Base-by-base conservation (phyloP, 768 basidiomycete genomes). In the Hebeloma cylindrosporum region DNA sequence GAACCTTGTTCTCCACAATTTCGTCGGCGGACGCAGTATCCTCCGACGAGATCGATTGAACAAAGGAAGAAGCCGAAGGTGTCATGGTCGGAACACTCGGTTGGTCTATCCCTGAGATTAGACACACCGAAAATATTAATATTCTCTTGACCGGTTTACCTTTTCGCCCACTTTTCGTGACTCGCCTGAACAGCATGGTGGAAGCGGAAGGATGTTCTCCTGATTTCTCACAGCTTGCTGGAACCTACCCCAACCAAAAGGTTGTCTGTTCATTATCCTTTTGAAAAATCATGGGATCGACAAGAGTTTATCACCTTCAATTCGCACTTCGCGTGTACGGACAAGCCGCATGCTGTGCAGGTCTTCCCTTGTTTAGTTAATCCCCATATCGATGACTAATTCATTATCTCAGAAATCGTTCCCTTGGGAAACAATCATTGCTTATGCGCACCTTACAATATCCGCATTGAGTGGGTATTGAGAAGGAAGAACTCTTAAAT, bases 331-430 rank as follows among this genome's bases (percentile, higher is more conserved):
- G 80, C 69, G 60, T 92, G 90, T 5, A 92, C 89, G 14, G 85
- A 83, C 38, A 92, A 63, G 1, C 84, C 82, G 60, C 91, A 93
- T 9, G 71, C 63, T 60, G 74, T 83, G 68, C 90, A 92, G 5
- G 84, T 88, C 68, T 90, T 92, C 25, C 90, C 90, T 59, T 88
- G 86, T 63, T 89, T 91, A 60, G 79, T 85, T 32, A 92, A 68
- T 7, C 90, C 91, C 89, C 90, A 92, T 22, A 93, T 90, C 6
- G 85, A 86, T 7, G 83, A 74, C 88, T 91, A 46, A 23, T 34
- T 54, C 37, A 43, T 42, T 51, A 14, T 38, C 22, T 32, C 28
- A 34, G 45, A 32, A 40, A 18, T 35, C 35, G 25, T 29, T 26
- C 36, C 17, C 8, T 23, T 17, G 26, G 21, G 26, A n/a, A 11